phyloP scores from a whole-genome alignment of 169 alveolate genomes.

The Plasmodium billcollinsi region DNA sequence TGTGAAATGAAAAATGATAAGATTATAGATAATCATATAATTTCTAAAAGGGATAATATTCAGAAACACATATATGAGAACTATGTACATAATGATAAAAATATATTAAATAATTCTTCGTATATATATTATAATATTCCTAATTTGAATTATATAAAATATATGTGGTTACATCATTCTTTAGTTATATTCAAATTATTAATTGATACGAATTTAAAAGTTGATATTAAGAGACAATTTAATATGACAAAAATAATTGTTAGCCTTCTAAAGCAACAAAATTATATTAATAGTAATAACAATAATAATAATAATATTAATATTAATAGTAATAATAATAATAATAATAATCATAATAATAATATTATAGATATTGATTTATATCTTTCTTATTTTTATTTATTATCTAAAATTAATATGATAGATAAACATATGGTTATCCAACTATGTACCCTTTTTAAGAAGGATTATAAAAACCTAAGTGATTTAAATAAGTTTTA shows the following conservation, averaged over 20 bases:
- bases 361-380: constrained; percentile 2
- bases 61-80: too few relatives aligned
- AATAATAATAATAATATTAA: too few relatives aligned
- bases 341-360: too few relatives aligned
- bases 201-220: constrained; percentile 20
- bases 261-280: constrained; percentile 15
- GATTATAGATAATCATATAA: neutral
- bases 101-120: neutral
- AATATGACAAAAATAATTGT: constrained; percentile 17
- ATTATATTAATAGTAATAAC: neutral
- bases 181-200: constrained; percentile 31
- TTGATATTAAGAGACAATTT: constrained; percentile 40
- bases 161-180: constrained; percentile 40
- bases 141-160: constrained; percentile 18
- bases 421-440: constrained; percentile 38
- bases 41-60: too few relatives aligned
- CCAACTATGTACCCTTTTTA: constrained; percentile 9
- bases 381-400: constrained; percentile 14
- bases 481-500: constrained; percentile 24
- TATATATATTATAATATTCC: neutral
- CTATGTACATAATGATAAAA: neutral
- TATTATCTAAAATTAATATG: constrained; percentile 27
- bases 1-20: constrained; percentile 10
- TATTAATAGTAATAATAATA: too few relatives aligned
- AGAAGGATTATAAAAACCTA: constrained; percentile 7